Conservation (phyloP, 1,284 basidiomycete species). For the Rhodotorula sp. region DNA sequence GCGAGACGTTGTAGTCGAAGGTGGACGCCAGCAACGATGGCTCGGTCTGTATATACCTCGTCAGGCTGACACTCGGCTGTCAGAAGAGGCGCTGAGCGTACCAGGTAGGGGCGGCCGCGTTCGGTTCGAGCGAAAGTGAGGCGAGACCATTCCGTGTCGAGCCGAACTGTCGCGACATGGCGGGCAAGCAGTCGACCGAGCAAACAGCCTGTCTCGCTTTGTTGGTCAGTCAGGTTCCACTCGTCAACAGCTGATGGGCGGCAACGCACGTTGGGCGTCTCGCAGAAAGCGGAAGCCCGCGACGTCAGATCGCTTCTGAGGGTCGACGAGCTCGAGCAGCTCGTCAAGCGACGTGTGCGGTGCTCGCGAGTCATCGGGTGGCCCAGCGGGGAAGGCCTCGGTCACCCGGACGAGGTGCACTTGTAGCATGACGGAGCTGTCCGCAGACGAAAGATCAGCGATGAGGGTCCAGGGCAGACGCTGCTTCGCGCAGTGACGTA, state of each 20-base stretch:
- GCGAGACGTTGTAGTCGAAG: constrained; percentile 73
- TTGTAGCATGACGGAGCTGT: neutral
- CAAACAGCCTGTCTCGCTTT: constrained; percentile 60
- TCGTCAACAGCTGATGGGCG: accelerated
- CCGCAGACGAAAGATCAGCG: too few relatives aligned
- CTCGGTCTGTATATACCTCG: neutral
- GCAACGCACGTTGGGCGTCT: constrained; percentile 29
- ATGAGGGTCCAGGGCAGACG: too few relatives aligned
- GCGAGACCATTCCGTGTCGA: neutral
- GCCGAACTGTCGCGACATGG: constrained; percentile 56
- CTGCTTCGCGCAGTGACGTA: too few relatives aligned
- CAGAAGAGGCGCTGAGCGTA: neutral
- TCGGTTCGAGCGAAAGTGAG: constrained; percentile 1
- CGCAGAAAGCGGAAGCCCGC: constrained; percentile 19
- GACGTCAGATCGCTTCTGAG: constrained; percentile 2
- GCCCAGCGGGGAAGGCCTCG: neutral
- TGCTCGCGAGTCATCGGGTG: accelerated
- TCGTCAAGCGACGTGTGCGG: constrained; percentile 12
- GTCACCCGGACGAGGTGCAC: constrained; percentile 14
- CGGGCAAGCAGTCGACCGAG: constrained; percentile 70
- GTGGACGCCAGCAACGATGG: neutral
- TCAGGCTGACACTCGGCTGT: too few relatives aligned
- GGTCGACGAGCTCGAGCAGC: constrained; percentile 13
- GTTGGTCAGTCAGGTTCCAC: neutral
- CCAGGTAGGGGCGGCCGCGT: constrained; percentile 14